Percentiles rank a stretch among this genome's conserved stretches.
These are phyloP conservation scores for Schizophyllum commune DNA, from an alignment of 1,284 basidiomycete species.

Conservation along the genomic window DNA sequence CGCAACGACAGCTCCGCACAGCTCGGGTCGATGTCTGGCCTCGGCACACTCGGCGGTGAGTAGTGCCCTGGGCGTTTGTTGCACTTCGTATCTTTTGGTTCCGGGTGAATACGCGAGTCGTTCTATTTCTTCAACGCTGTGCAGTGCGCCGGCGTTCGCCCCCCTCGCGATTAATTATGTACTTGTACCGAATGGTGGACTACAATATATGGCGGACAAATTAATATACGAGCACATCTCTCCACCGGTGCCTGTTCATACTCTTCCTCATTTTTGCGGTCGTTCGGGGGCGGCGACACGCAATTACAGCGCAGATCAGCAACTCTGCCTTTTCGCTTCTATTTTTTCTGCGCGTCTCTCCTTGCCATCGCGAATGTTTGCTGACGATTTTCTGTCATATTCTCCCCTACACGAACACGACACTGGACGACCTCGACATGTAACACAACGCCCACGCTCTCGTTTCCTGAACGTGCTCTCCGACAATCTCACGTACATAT, in stretches of 20 bases:
- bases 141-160: neutral
- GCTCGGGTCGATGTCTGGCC: neutral
- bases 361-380: constrained; percentile 1
- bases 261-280: neutral
- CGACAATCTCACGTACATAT: neutral
- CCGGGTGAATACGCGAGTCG: neutral
- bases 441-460: neutral
- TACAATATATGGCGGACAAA: neutral
- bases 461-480: no score
- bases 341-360: neutral
- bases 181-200: neutral
- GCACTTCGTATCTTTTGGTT: neutral
- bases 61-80: neutral
- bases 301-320: neutral
- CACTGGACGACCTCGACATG: neutral
- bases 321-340: neutral
- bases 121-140: neutral
- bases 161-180: neutral
- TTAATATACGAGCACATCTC: neutral
- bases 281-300: neutral
- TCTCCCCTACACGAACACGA: neutral
- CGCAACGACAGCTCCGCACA: constrained; percentile 22
- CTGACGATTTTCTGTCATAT: neutral
- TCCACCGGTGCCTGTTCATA: neutral
- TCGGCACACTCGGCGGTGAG: neutral